Conservation (phyloP, 208 protist species). For the Angomonas ambiguus region DNA sequence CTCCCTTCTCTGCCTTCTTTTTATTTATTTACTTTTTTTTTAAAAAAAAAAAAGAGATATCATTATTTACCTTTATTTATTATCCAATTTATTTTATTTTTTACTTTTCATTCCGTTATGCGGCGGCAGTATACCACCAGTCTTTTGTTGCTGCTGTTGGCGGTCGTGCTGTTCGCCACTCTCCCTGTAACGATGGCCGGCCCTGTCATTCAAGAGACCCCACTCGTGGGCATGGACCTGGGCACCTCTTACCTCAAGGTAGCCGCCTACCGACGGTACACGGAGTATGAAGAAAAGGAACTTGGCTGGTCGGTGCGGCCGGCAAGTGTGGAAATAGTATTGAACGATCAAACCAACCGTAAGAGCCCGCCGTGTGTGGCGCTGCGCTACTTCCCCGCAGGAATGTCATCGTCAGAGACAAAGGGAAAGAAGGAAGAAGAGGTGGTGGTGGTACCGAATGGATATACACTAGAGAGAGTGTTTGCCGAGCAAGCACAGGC, state of each 20-base stretch:
- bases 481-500: conserved; percentile 82
- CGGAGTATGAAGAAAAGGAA: conserved; percentile 1
- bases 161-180: background rate
- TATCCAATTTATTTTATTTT: no score
- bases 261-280: conserved; percentile 19
- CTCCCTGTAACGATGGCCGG: no score
- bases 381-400: conserved; percentile 72
- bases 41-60: conserved; percentile 16
- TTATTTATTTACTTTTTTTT: no score
- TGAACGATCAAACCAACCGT: conserved; percentile 92
- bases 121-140: background rate
- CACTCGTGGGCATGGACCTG: conserved; percentile 61
- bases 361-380: conserved; percentile 88
- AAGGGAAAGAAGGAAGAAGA: background rate
- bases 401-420: background rate
- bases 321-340: conserved; percentile 64
- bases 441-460: background rate
- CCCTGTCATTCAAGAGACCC: conserved; percentile 22
- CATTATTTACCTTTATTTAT: conserved; percentile 13
- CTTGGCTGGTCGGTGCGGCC: background rate
- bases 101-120: no score
- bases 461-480: conserved; percentile 65
- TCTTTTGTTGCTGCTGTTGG: background rate
- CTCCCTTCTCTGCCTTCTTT: no score
- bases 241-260: conserved; percentile 48